Conservation (phyloP, 2,329 filamentous ascomycete species). For the Colletotrichum sp. region DNA sequence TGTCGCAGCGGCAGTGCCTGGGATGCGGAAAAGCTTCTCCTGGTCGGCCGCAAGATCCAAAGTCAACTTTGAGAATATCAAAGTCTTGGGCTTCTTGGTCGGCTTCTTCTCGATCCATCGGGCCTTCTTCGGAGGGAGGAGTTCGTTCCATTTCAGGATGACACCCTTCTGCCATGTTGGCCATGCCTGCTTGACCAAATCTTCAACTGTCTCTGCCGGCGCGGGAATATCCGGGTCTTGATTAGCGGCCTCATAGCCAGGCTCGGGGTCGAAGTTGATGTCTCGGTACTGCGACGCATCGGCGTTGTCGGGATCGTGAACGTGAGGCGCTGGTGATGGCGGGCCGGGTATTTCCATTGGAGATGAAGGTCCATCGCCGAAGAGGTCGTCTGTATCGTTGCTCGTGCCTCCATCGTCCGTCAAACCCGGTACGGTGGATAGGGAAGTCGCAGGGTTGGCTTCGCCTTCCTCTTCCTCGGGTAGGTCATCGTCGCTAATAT, state of each 20-base stretch:
- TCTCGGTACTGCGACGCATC: slow-evolving; percentile 42
- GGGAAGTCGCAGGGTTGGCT: slow-evolving; percentile 42
- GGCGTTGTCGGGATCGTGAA: slow-evolving; percentile 42
- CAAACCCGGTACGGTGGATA: slow-evolving; percentile 54
- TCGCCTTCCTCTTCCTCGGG: slow-evolving; percentile 77
- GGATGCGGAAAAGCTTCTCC: slow-evolving; percentile 83
- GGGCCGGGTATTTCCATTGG: slow-evolving; percentile 48
- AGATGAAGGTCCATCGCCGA: slow-evolving; percentile 64
- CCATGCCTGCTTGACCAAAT: slow-evolving; percentile 80
- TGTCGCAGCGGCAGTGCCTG: slow-evolving; percentile 57
- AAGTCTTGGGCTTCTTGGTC: slow-evolving; percentile 76
- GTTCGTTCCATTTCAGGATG: slow-evolving; percentile 78
- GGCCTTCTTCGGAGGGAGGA: slow-evolving; percentile 82
- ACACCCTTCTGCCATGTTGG: slow-evolving; percentile 80
- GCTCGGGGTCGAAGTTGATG: slow-evolving; percentile 53
- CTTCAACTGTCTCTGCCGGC: slow-evolving; percentile 74
- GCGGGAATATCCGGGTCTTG: slow-evolving; percentile 70
- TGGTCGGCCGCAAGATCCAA: slow-evolving; percentile 87
- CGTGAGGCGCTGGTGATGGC: slow-evolving; percentile 49
- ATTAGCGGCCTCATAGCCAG: slow-evolving; percentile 51
- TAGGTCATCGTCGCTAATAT: slow-evolving; percentile 90
- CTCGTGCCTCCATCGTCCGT: slow-evolving; percentile 66
- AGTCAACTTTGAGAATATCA: slow-evolving; percentile 86
- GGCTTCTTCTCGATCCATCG: slow-evolving; percentile 81
- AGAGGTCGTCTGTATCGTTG: slow-evolving; percentile 70